phyloP scores from a whole-genome alignment of 108 stramenopile species.

The Licmophora abbreviata region DNA sequence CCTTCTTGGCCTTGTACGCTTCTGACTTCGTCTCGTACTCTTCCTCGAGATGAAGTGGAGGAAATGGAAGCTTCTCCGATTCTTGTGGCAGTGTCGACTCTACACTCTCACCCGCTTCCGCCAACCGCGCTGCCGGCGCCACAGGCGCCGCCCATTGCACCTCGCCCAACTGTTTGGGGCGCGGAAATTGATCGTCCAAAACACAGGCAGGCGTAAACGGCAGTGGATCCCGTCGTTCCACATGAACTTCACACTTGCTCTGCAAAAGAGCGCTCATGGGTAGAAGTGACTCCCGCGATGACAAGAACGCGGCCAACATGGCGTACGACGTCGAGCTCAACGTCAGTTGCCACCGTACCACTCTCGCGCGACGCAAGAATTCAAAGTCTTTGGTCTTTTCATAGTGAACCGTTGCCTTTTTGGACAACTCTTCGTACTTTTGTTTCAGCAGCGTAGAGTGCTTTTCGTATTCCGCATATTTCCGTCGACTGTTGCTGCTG shows the following conservation, averaged over 20 bases:
- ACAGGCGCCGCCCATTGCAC: constrained; percentile 72
- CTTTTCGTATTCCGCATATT: constrained; percentile 25
- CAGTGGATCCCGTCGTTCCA: constrained; percentile 74
- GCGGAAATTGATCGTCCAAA: constrained; percentile 34
- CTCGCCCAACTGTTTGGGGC: constrained; percentile 7
- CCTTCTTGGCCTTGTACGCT: constrained; percentile 30
- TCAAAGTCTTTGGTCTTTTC: constrained; percentile 53
- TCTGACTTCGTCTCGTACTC: constrained; percentile 35
- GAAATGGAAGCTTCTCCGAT: constrained; percentile 57
- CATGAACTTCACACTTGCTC: constrained; percentile 77
- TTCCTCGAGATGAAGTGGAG: constrained; percentile 57
- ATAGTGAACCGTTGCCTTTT: constrained; percentile 29
- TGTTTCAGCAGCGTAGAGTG: constrained; percentile 24
- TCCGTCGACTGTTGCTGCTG: neutral
- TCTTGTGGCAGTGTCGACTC: constrained; percentile 18
- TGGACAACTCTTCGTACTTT: constrained; percentile 45
- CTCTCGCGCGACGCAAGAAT: constrained; percentile 76
- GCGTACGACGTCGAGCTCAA: constrained; percentile 53
- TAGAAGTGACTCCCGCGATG: constrained; percentile 33
- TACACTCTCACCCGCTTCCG: constrained; percentile 32
- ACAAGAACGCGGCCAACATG: constrained; percentile 48
- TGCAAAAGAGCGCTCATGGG: constrained; percentile 77
- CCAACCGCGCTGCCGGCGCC: constrained; percentile 24
- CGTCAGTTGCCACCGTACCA: constrained; percentile 75
- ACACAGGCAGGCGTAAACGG: constrained; percentile 66